These are phyloP conservation scores for Infundibulicybe gibba DNA, from an alignment of 768 basidiomycete genomes.

Conservation along the genomic window DNA sequence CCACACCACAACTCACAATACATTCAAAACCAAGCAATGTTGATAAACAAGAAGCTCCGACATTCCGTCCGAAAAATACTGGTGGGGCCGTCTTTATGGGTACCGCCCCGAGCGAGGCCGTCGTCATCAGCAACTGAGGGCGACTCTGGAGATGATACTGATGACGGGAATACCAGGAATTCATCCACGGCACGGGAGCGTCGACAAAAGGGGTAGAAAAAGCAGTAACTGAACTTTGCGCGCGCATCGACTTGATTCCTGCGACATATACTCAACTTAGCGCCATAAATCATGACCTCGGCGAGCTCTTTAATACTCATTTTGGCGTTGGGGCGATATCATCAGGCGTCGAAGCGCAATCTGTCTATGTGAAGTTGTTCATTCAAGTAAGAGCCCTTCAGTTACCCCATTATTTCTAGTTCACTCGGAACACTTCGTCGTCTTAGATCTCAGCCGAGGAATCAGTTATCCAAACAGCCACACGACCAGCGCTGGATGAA, in stretches of 20 bases:
- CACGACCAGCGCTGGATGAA: background rate
- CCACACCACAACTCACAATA: too few relatives aligned
- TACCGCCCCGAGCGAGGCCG: too few relatives aligned
- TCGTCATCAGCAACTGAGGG: background rate
- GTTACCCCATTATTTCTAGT: too few relatives aligned
- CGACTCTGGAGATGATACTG: background rate
- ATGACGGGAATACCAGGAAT: too few relatives aligned
- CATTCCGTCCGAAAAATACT: too few relatives aligned
- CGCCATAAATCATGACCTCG: slow-evolving; percentile 1
- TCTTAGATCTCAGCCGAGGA: slow-evolving; percentile 1
- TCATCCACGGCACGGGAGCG: too few relatives aligned
- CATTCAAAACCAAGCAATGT: too few relatives aligned
- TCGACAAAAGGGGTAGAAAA: too few relatives aligned
- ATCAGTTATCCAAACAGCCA: slow-evolving; percentile 2
- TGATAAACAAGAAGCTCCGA: too few relatives aligned
- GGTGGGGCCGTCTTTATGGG: too few relatives aligned
- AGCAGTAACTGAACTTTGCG: background rate
- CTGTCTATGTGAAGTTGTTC: slow-evolving; percentile 1
- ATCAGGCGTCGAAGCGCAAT: background rate
- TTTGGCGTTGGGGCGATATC: slow-evolving; percentile 4
- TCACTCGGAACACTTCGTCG: too few relatives aligned
- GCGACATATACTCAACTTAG: background rate
- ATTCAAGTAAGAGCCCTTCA: background rate
- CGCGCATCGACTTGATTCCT: background rate
- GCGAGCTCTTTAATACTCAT: slow-evolving; percentile 1